phyloP scores from a whole-genome alignment of 2,329 filamentous ascomycete species.

The Alternaria gaisen region DNA sequence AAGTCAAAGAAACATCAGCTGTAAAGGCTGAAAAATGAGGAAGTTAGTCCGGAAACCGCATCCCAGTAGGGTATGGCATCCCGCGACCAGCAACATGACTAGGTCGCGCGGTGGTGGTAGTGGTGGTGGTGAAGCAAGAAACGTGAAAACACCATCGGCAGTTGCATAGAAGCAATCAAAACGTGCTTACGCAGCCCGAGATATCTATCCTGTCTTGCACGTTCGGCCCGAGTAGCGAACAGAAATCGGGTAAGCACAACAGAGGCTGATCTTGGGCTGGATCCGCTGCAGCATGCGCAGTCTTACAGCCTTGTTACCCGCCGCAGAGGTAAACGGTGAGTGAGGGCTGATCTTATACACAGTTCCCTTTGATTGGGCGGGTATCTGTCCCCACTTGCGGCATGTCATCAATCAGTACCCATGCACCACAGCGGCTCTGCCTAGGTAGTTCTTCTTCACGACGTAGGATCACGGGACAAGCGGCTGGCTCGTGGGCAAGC shows the following conservation, averaged over 20 bases:
- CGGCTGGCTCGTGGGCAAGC: constrained; percentile 12
- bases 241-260: constrained; percentile 12
- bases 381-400: constrained; percentile 1
- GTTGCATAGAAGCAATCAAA: constrained; percentile 5
- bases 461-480: constrained; percentile 12
- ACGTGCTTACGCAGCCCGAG: constrained; percentile 3
- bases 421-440: constrained; percentile 11
- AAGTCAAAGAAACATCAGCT: constrained; percentile 5
- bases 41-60: constrained; percentile 1
- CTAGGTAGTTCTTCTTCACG: constrained; percentile 5
- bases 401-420: constrained; percentile 16
- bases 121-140: constrained; percentile 6
- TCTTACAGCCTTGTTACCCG: constrained; percentile 18
- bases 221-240: constrained; percentile 13
- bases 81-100: constrained; percentile 14
- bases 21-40: constrained; percentile 2
- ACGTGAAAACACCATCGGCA: constrained; percentile 7
- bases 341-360: constrained; percentile 5
- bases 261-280: constrained; percentile 3
- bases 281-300: constrained; percentile 12
- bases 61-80: background rate
- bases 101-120: constrained; percentile 7
- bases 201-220: constrained; percentile 1
- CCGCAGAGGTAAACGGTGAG: constrained; percentile 19
- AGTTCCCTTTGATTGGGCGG: constrained; percentile 12